Conservation (phyloP, 768 basidiomycete species). For the Leccinum olivaceopallidum region DNA sequence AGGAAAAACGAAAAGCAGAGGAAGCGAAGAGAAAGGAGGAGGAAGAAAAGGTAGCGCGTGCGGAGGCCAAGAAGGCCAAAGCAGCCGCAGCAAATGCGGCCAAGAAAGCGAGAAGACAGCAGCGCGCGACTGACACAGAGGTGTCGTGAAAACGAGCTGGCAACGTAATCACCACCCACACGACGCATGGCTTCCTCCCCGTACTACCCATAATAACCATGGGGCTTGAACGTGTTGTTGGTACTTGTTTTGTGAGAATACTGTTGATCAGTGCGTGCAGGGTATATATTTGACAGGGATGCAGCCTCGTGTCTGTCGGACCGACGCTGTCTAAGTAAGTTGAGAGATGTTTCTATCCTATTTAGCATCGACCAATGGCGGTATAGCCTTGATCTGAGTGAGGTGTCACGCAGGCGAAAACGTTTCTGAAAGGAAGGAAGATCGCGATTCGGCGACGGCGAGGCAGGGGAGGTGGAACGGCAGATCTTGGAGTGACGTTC, state of each 20-base stretch:
- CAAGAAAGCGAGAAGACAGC: conserved; percentile 80
- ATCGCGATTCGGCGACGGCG: not conserved
- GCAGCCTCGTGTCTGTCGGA: conserved; percentile 12
- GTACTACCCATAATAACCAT: conserved; percentile 7
- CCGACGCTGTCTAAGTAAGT: conserved; percentile 2
- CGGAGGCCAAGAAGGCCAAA: conserved; percentile 83
- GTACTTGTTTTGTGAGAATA: conserved; percentile 7
- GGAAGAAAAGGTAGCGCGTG: conserved; percentile 72
- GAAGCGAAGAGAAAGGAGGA: conserved; percentile 77
- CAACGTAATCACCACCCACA: not conserved
- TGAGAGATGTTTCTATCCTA: conserved; percentile 9
- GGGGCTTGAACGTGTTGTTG: conserved; percentile 2
- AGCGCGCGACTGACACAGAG: conserved; percentile 49
- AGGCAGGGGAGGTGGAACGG: conserved; percentile 3
- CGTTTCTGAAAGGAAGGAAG: conserved; percentile 10
- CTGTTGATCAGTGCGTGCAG: not conserved
- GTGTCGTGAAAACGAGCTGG: conserved; percentile 7
- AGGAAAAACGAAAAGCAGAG: conserved; percentile 63
- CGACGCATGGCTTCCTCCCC: not conserved
- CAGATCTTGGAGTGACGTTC: not conserved
- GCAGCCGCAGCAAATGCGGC: conserved; percentile 86
- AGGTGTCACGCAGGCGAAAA: conserved; percentile 24
- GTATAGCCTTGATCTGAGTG: conserved; percentile 21
- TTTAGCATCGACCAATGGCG: conserved; percentile 19
- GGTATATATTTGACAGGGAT: conserved; percentile 2